phyloP scores from a whole-genome alignment of 768 basidiomycete species.

The Gloeopeniophorella convolvens region DNA sequence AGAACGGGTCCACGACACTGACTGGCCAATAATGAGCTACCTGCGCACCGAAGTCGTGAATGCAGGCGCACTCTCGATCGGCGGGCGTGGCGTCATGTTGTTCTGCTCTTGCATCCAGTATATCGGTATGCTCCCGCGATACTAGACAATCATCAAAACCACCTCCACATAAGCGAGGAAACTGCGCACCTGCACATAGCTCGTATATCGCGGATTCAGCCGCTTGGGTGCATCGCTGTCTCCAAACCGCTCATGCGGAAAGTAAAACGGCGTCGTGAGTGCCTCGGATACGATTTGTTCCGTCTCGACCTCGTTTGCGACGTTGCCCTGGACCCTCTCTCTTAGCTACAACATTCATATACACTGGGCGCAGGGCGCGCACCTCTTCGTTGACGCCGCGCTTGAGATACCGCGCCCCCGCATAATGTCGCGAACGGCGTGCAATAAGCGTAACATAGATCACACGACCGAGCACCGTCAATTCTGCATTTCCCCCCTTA shows the following conservation, averaged over 20 bases:
- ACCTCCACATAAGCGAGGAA: not conserved
- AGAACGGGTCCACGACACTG: slow-evolving; percentile 91
- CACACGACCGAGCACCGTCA: slow-evolving; percentile 83
- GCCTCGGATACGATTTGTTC: slow-evolving; percentile 96
- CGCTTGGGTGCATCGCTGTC: slow-evolving; percentile 29
- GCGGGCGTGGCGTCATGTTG: slow-evolving; percentile 86
- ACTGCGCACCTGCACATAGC: slow-evolving; percentile 78
- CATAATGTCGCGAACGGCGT: slow-evolving; percentile 88
- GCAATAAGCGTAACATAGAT: slow-evolving; percentile 95
- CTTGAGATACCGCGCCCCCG: slow-evolving; percentile 90
- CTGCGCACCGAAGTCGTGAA: not conserved
- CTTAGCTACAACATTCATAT: not conserved
- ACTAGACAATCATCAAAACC: slow-evolving; percentile 37
- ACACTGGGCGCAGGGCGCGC: not conserved
- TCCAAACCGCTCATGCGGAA: slow-evolving; percentile 41
- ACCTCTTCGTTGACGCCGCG: slow-evolving; percentile 94
- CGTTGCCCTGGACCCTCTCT: slow-evolving; percentile 63
- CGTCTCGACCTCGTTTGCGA: slow-evolving; percentile 98
- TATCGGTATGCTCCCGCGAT: slow-evolving; percentile 91
- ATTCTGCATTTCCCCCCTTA: slow-evolving; percentile 46
- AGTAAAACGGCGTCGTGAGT: slow-evolving; percentile 83
- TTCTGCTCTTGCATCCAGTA: slow-evolving; percentile 96
- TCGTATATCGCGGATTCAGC: slow-evolving; percentile 84
- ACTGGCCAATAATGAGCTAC: slow-evolving; percentile 39
- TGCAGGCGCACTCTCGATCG: slow-evolving; percentile 83